Base-by-base conservation (phyloP, 2,329 filamentous ascomycete species). In the Alternaria gansuensis region DNA sequence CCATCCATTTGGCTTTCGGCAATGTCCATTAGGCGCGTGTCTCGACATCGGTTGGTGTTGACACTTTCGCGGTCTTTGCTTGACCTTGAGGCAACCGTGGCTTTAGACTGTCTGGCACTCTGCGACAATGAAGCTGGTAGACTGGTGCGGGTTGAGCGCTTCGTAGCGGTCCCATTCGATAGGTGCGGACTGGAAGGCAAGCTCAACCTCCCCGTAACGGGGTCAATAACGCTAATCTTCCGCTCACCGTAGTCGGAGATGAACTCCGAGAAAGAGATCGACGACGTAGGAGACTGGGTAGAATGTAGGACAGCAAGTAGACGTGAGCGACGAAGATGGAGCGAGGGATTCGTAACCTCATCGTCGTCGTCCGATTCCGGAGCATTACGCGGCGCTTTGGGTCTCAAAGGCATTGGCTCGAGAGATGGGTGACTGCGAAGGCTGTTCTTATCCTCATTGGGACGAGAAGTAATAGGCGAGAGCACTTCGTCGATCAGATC, bases 401-500 rank as follows among this genome's bases (percentile, higher is more conserved):
- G 52, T 37, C 65, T 71, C 13, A 77, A 57, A 6, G 70, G 67
- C 3, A 70, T 60, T 41, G 73, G 74, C 48, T 74, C 74, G 23
- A 74, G 62, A 7, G 74, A 73, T 1, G 70, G 66, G n/a, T 68
- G 63, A n/a, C 58, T 65, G 21, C 60, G 64, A 34, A 59, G 29
- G 39, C 60, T 65, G 13, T 57, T 43, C 46, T 53, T 59, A 5
- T 58, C 56, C 26, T 57, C 56, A 9, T 51, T 57, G 8, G 40
- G 58, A 26, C 52, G 58, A 17, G 65, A 63, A 28, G 66, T 65
- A 23, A 77, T 7, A 26, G 82, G 79, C 4, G 83, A 84, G 49
- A 86, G 83, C 10, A 88, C 84, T 57, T 91, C 88, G 51, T 91
- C 90, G 53, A 97, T 85, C 11, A 97, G 81, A 68, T 97, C 94